These are phyloP conservation scores for Cornus controversa DNA, from an alignment of 148 eudicot species.

Conservation along the genomic window DNA sequence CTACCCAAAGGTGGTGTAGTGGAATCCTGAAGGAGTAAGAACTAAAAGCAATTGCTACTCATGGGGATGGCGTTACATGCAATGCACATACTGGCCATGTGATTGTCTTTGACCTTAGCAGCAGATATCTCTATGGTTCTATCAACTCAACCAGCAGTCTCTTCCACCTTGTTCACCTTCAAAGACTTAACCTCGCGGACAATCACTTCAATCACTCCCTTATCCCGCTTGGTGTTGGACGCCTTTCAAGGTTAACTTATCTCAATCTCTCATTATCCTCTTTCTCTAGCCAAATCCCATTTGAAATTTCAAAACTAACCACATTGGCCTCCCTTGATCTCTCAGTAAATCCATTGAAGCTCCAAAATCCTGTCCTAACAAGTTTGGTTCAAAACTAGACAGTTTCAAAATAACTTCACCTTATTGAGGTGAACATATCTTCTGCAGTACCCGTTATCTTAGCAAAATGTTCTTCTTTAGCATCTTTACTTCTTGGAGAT, in stretches of 20 bases:
- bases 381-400: conserved; percentile 6
- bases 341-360: conserved; percentile 10
- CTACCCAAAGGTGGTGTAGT: conserved; percentile 10
- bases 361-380: conserved; percentile 17
- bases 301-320: no score
- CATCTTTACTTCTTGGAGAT: neutral
- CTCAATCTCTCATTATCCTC: neutral
- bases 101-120: conserved; percentile 35
- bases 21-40: neutral
- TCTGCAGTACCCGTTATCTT: conserved; percentile 22
- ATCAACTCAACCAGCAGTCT: conserved; percentile 26
- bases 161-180: conserved; percentile 34
- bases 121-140: conserved; percentile 35
- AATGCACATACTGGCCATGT: conserved; percentile 28
- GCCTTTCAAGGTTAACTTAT: neutral
- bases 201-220: conserved; percentile 30
- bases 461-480: conserved; percentile 16
- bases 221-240: conserved; percentile 22
- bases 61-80: conserved; percentile 51
- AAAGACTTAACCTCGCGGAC: no score
- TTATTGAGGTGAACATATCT: conserved; percentile 12
- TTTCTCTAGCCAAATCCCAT: neutral
- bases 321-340: neutral
- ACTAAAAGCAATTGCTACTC: conserved; percentile 21
- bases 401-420: conserved; percentile 12